phyloP scores from a whole-genome alignment of 306 rosid genomes.

The Quercus berberidifolia region DNA sequence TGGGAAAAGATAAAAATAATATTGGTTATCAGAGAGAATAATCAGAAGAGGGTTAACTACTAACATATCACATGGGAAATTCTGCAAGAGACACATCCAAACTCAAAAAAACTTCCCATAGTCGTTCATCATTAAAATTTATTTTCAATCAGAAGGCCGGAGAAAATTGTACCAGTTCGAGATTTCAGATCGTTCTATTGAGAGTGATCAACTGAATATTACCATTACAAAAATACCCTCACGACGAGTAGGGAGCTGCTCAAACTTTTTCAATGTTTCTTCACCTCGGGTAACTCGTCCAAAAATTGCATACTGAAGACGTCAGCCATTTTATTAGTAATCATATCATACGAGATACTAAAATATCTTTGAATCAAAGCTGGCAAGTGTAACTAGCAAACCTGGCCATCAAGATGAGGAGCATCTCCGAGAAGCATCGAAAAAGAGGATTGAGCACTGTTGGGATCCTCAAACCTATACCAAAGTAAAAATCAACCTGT shows the following conservation, averaged over 20 bases:
- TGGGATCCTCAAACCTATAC: constrained; percentile 66
- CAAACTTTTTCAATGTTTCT: constrained; percentile 70
- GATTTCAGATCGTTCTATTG: not conserved
- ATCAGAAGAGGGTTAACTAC: not conserved
- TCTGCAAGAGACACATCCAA: not conserved
- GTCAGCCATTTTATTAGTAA: constrained; percentile 27
- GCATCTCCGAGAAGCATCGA: constrained; percentile 87
- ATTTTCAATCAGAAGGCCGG: not conserved
- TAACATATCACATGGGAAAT: not conserved
- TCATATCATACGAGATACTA: constrained; percentile 11
- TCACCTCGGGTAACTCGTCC: constrained; percentile 93
- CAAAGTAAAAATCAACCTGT: constrained; percentile 8
- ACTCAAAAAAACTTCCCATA: not conserved
- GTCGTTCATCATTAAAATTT: not conserved
- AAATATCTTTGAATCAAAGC: constrained; percentile 16
- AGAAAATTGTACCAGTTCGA: not conserved
- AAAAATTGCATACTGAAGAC: constrained; percentile 82
- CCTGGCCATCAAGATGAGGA: constrained; percentile 91
- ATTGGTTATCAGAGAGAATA: not conserved
- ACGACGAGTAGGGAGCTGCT: constrained; percentile 80
- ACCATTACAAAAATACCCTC: constrained; percentile 97
- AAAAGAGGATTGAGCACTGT: constrained; percentile 79
- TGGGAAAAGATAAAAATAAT: not conserved
- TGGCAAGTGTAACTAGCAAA: constrained; percentile 21
- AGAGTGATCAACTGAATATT: constrained; percentile 2